Percentiles rank a stretch among this genome's conserved stretches.
These are phyloP conservation scores for Coemansia sp. DNA, from an alignment of 192 early-diverging fungal genomes.

Conservation along the genomic window DNA sequence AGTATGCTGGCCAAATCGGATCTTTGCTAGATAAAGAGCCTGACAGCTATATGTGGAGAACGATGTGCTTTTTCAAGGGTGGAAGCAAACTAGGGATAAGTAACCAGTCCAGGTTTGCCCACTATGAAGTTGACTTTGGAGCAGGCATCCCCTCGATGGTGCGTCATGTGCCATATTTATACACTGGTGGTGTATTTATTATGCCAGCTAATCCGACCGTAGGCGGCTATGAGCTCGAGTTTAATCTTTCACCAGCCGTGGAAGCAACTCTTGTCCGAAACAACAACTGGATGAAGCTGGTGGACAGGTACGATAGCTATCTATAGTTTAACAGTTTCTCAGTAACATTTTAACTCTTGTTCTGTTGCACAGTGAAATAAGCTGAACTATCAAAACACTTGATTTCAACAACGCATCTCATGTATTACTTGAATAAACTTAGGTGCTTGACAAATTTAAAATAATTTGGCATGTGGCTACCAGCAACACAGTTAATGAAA, in stretches of 20 bases:
- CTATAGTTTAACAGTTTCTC: not conserved
- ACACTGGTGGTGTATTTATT: too few species aligned
- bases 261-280: not conserved
- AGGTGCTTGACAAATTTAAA: conserved; percentile 4
- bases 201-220: too few species aligned
- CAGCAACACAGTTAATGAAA: not conserved
- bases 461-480: conserved; percentile 6
- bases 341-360: too few species aligned
- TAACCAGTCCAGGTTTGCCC: too few species aligned
- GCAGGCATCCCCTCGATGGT: too few species aligned
- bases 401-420: not conserved
- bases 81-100: too few species aligned
- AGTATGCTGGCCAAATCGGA: not conserved
- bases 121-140: too few species aligned
- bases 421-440: conserved; percentile 7
- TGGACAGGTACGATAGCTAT: not conserved
- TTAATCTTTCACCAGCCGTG: not conserved
- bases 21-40: too few species aligned
- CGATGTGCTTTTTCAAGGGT: too few species aligned
- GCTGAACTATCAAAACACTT: not conserved
- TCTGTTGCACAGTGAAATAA: too few species aligned
- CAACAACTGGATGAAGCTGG: not conserved
- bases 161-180: too few species aligned
- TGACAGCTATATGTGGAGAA: too few species aligned
- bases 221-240: not conserved